Evolutionary conservation across 768 basidiomycete genomes (phyloP), one percentile per base, ranked within the genome.

Genomic region (Gyrodon lividus): DNA sequence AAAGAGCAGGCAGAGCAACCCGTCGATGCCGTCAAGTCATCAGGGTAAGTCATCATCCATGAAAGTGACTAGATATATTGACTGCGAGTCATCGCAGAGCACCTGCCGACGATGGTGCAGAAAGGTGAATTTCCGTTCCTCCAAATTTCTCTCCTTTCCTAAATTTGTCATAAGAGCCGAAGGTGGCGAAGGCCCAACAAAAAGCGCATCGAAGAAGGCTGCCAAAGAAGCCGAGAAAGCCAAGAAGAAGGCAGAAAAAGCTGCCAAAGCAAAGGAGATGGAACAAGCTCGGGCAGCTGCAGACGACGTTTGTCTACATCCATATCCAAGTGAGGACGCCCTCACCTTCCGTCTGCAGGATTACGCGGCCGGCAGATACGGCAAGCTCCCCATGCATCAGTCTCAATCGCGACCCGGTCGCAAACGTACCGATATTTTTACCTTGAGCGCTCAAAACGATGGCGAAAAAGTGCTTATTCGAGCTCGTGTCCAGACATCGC

Each of bases 221-320:
- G 87, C 87, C 28, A 98, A 97, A 70, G 87, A 88, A 42, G 87
- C 84, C 12, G 91, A 94, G 72, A 98, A 98, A 59, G 89, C 87
- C 42, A 83, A 84, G 72, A 94, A 92, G 67, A 87, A 86, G 6
- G 89, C 89, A 38, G 93, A 94, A 68, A 87, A 86, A 60, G 88
- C 84, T 6, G 89, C 87, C 8, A 87, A 84, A 60, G 83, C 86
- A 57, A 82, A 84, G 46, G 90, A 89, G 58, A 77, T 84, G 41
- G 91, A 90, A 58, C 77, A 84, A 35, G 87, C 82, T 31, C 79
- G 80, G 46, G 81, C 85, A 59, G 83, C 81, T 24, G 75, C 79
- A 37, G 89, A 90, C 61, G 77, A 59, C 52, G 69, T 81, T 28
- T 33, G 14, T 7, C 23, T 42, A 43, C 28, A 26, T 35, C 16